phyloP scores from a whole-genome alignment of 345 rosid genomes.

The Salix viminalis region DNA sequence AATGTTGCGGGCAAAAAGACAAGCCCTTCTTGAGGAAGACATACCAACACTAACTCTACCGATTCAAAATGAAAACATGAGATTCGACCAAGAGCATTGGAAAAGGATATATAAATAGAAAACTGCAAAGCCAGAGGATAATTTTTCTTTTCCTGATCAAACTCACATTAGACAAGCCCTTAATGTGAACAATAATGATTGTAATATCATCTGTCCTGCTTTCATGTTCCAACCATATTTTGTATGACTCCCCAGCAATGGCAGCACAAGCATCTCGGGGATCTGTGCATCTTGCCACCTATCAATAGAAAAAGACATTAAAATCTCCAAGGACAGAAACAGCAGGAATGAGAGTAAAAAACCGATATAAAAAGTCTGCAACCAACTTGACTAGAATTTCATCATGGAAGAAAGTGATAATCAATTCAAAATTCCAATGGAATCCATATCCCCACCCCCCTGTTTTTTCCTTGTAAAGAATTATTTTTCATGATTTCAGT shows the following conservation, averaged over 20 bases:
- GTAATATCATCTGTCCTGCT: constrained; percentile 97
- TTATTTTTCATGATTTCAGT: neutral
- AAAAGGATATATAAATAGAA: neutral
- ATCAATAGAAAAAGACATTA: constrained; percentile 10
- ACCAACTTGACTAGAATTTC: neutral
- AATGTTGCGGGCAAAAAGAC: neutral
- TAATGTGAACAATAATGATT: constrained; percentile 77
- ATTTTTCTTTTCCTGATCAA: neutral
- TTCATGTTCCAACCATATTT: constrained; percentile 81
- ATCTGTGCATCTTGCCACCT: constrained; percentile 75
- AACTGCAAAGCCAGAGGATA: constrained; percentile 4
- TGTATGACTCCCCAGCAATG: constrained; percentile 88
- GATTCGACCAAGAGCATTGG: neutral
- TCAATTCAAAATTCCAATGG: neutral
- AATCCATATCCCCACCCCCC: neutral
- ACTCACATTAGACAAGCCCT: constrained; percentile 57
- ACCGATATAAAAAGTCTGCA: neutral
- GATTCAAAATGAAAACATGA: neutral
- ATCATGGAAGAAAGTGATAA: neutral
- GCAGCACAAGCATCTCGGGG: constrained; percentile 90
- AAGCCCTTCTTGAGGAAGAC: neutral
- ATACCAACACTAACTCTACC: neutral
- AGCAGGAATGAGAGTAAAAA: neutral
- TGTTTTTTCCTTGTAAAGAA: neutral
- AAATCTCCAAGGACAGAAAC: neutral